Conservation (phyloP, 2,329 filamentous ascomycete species). For the Samsoniella hepiali region DNA sequence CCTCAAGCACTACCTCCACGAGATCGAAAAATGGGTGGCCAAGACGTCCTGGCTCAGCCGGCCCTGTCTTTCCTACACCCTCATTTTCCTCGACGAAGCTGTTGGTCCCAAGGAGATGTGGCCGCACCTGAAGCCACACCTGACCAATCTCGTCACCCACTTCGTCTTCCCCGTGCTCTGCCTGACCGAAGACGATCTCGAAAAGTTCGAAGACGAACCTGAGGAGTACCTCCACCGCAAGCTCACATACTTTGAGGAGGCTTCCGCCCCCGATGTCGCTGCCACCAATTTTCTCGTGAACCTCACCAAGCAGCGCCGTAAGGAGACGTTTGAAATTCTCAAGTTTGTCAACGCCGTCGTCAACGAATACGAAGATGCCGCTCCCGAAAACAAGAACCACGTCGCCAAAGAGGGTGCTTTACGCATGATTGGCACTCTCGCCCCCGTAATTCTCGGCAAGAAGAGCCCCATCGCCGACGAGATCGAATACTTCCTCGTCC, state of each 20-base stretch:
- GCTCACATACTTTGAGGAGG: slow-evolving; percentile 96
- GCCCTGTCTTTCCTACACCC: slow-evolving; percentile 85
- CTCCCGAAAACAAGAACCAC: slow-evolving; percentile 87
- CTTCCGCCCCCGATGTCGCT: slow-evolving; percentile 89
- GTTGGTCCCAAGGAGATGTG: slow-evolving; percentile 97
- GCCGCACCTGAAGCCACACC: slow-evolving; percentile 87
- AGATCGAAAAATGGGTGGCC: slow-evolving; percentile 96
- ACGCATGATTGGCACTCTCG: slow-evolving; percentile 93
- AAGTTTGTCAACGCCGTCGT: slow-evolving; percentile 95
- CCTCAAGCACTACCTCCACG: slow-evolving; percentile 85
- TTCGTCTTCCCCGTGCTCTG: slow-evolving; percentile 95
- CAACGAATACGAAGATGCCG: slow-evolving; percentile 81
- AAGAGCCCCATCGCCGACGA: slow-evolving; percentile 98
- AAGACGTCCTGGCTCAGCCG: slow-evolving; percentile 95
- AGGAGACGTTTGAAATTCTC: slow-evolving; percentile 92
- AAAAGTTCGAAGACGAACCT: slow-evolving; percentile 90
- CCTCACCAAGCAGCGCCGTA: slow-evolving; percentile 88
- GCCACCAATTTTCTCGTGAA: slow-evolving; percentile 96
- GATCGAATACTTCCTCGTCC: slow-evolving; percentile 97
- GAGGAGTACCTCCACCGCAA: slow-evolving; percentile 97
- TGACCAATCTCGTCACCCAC: slow-evolving; percentile 89
- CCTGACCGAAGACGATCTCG: slow-evolving; percentile 85
- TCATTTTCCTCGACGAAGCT: slow-evolving; percentile 95
- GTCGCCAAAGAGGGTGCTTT: slow-evolving; percentile 94
- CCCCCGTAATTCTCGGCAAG: slow-evolving; percentile 91